Conservation (phyloP, 208 protist genomes). For the Herpetomonas tarakana region DNA sequence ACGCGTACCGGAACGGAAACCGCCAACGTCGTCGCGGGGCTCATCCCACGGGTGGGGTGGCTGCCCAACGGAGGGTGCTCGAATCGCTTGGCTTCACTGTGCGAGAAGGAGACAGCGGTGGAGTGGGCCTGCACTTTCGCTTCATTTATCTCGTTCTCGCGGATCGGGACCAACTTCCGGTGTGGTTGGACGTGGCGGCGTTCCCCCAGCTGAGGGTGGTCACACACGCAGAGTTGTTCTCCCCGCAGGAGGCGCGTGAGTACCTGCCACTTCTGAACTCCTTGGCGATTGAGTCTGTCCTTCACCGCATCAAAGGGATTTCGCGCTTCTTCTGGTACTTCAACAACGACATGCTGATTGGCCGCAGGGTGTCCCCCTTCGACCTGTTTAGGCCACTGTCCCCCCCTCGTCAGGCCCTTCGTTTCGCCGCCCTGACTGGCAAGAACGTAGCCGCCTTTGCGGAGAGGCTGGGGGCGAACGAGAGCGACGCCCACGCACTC, state of each 20-base stretch:
- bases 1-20: too few species aligned
- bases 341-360: slow-evolving; percentile 50
- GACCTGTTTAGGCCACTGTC: slow-evolving; percentile 47
- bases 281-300: slow-evolving; percentile 28
- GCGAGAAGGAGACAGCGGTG: slow-evolving; percentile 4
- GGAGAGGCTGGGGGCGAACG: too few species aligned
- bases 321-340: slow-evolving; percentile 48
- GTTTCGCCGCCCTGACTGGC: too few species aligned
- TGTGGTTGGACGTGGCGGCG: slow-evolving; percentile 28
- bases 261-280: slow-evolving; percentile 39
- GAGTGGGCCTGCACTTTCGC: slow-evolving; percentile 20
- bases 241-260: slow-evolving; percentile 15
- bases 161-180: slow-evolving; percentile 32
- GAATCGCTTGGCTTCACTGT: too few species aligned
- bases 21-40: too few species aligned
- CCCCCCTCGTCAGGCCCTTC: slow-evolving; percentile 17
- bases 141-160: slow-evolving; percentile 35
- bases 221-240: slow-evolving; percentile 36
- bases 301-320: slow-evolving; percentile 37
- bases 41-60: slow-evolving; percentile 16
- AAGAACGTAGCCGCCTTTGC: too few species aligned
- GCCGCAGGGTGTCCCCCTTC: slow-evolving; percentile 31
- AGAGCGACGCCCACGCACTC: too few species aligned
- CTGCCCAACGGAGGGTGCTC: too few species aligned
- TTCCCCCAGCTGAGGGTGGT: slow-evolving; percentile 32